Base-by-base conservation (phyloP, 805 yeast species). In the Wickerhamomyces alni region DNA sequence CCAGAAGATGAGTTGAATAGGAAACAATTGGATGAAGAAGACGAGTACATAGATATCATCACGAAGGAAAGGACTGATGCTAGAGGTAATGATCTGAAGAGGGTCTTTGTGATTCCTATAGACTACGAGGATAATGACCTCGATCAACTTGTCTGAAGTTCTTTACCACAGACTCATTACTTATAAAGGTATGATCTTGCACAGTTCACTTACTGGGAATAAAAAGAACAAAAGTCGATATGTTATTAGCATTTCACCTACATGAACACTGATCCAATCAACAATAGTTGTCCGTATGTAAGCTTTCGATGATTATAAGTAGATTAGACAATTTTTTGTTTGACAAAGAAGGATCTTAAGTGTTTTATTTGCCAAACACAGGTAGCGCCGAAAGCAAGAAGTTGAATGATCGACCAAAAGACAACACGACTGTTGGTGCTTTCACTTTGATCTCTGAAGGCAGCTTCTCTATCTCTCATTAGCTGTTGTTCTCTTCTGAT, bases 311-410 rank as follows among this genome's bases (percentile, higher is more conserved):
- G n/a, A n/a, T n/a, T n/a, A n/a, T n/a, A n/a, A n/a, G n/a, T n/a
- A n/a, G n/a, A n/a, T 28, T 30, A 30, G 8, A 31, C 53, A 30
- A 66, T 66, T 61, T 83, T 83, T 63, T 83, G 89, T 61, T 83
- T 83, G 48, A 82, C 88, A 52, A 83, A 83, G 68, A 81, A 83
- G 15, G 82, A 66, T 67, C 82, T 77, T 65, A 83, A 72, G 57
- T 82, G 87, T 41, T 75, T 75, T 61, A 83, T 65, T 65, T 83
- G 93, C 77, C 84, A 82, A 35, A 72, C 69, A 59, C 91, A 82
- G 21, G 87, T 79, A 35, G 72, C 78, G 28, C 76, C 70, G 54
- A 83, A 69, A 4, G 80, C 84, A 32, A 77, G 31, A 43, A 82
- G 57, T 65, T 83, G 91, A 40, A 83, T 58, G 36, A 82, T 54